Evolutionary conservation across 2,329 filamentous ascomycete species (phyloP).

Genomic region (Metarhizium humberi): DNA sequence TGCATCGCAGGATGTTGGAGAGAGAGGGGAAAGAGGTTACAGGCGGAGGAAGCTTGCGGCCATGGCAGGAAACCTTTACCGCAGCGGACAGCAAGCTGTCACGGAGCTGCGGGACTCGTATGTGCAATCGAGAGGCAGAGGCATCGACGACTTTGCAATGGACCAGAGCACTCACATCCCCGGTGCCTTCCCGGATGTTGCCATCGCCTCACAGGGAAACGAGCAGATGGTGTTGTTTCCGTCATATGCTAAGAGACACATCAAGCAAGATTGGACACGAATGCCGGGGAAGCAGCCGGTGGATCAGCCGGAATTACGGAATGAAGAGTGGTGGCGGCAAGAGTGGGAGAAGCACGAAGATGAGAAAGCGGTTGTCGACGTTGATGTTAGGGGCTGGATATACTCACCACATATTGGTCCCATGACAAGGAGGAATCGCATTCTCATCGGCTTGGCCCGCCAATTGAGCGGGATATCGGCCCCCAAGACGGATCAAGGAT

Average conservation of each 20-base stretch:
- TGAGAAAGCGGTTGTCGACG: slow-evolving; percentile 78
- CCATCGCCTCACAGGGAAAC: slow-evolving; percentile 68
- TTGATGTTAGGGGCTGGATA: slow-evolving; percentile 93
- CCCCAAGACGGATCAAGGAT: slow-evolving; percentile 36
- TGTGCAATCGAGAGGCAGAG: slow-evolving; percentile 37
- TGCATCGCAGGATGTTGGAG: slow-evolving; percentile 13
- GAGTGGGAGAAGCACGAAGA: slow-evolving; percentile 76
- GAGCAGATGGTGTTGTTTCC: slow-evolving; percentile 95
- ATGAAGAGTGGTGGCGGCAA: slow-evolving; percentile 66
- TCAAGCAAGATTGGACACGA: slow-evolving; percentile 35
- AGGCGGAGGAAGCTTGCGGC: slow-evolving; percentile 68
- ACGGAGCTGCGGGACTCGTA: slow-evolving; percentile 51
- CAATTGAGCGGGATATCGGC: slow-evolving; percentile 80
- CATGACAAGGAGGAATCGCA: slow-evolving; percentile 76
- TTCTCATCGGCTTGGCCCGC: slow-evolving; percentile 78
- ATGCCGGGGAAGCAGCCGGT: slow-evolving; percentile 16
- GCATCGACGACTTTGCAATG: slow-evolving; percentile 18
- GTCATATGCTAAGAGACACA: slow-evolving; percentile 75
- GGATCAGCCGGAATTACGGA: slow-evolving; percentile 35
- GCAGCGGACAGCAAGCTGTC: slow-evolving; percentile 46
- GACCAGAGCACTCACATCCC: slow-evolving; percentile 43
- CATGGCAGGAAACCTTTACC: slow-evolving; percentile 48
- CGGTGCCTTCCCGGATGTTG: slow-evolving; percentile 73
- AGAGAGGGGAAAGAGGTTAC: slow-evolving; percentile 52
- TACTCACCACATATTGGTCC: slow-evolving; percentile 79